phyloP scores from a whole-genome alignment of 2,329 filamentous ascomycete species.

The Colletotrichum sp. region DNA sequence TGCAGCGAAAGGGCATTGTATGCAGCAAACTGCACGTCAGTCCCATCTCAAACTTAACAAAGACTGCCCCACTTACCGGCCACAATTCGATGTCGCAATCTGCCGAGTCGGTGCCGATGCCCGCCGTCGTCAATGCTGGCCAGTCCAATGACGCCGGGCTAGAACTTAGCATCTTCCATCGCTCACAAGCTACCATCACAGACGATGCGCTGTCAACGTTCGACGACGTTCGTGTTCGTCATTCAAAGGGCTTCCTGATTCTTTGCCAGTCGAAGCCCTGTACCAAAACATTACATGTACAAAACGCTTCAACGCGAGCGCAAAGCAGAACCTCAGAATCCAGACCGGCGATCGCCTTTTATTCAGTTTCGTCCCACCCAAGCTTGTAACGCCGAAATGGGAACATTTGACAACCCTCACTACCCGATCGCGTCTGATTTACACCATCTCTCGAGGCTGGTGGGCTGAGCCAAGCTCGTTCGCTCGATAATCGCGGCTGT shows the following conservation, averaged over 20 bases:
- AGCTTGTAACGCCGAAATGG: not conserved
- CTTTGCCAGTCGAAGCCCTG: not conserved
- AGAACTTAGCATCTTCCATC: not conserved
- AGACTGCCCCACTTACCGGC: not conserved
- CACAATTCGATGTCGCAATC: not conserved
- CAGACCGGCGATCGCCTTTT: not conserved
- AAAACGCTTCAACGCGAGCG: not conserved
- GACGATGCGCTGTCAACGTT: not conserved
- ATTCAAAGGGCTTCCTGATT: not conserved
- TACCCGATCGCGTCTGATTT: not conserved
- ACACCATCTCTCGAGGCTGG: constrained; percentile 20
- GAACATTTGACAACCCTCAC: not conserved
- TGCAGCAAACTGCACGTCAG: not conserved
- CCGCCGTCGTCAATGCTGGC: not conserved
- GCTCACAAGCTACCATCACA: not conserved
- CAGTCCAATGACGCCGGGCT: not conserved
- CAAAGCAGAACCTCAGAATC: not conserved
- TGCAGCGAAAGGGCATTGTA: not conserved
- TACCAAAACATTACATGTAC: constrained; percentile 1
- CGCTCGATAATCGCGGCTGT: constrained; percentile 15
- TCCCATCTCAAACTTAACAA: not conserved
- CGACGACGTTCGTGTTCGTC: not conserved
- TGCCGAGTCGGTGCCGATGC: constrained; percentile 15
- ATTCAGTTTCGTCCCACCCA: not conserved
- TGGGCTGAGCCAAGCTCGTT: constrained; percentile 17